phyloP scores from a whole-genome alignment of 441 rosid species.

The Omphalea diandra region DNA sequence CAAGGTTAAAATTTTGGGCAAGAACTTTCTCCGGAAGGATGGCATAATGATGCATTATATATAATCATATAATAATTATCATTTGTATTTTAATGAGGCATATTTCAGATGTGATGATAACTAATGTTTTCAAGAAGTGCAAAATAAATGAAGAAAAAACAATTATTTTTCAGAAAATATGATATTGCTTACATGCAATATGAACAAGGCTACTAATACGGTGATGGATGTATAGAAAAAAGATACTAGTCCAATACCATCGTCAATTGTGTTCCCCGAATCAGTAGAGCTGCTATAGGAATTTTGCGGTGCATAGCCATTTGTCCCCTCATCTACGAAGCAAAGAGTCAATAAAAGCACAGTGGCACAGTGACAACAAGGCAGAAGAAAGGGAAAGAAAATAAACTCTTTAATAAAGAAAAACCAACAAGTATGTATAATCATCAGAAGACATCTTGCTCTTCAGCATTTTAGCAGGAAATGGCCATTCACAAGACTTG shows the following conservation, averaged over 20 bases:
- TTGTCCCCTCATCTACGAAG: constrained; percentile 45
- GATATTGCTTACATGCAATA: background rate
- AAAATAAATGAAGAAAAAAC: background rate
- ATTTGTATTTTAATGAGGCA: background rate
- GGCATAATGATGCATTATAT: background rate
- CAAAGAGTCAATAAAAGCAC: background rate
- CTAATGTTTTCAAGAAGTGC: background rate
- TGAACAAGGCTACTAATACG: background rate
- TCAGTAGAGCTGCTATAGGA: constrained; percentile 41
- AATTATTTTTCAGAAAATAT: background rate
- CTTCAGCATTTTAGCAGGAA: background rate
- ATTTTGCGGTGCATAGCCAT: constrained; percentile 36
- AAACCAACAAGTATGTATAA: constrained; percentile 2
- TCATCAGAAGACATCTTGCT: background rate
- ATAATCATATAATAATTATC: background rate
- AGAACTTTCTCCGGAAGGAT: background rate
- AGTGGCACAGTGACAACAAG: background rate
- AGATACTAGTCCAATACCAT: constrained; percentile 41
- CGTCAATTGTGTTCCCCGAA: constrained; percentile 37
- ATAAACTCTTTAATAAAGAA: constrained; percentile 5
- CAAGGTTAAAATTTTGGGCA: background rate
- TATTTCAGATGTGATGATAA: background rate
- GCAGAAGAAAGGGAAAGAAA: background rate
- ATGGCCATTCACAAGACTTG: background rate
- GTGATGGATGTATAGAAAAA: background rate